Evolutionary conservation across 2,329 filamentous ascomycete species (phyloP), one percentile per base, ranked within the genome.

Genomic region (Pestalotiopsis sp.): DNA sequence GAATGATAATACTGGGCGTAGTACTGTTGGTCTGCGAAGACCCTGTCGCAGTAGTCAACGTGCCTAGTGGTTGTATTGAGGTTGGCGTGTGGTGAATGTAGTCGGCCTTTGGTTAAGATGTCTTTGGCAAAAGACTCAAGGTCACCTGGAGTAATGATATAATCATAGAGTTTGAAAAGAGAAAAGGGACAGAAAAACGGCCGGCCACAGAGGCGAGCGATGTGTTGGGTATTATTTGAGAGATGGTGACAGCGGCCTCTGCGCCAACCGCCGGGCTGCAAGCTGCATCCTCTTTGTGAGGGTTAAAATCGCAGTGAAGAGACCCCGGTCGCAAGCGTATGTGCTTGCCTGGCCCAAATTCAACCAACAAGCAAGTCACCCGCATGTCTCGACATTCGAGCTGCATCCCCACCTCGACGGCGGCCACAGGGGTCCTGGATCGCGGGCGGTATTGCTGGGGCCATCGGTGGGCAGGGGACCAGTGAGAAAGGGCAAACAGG

Each of bases 401-500:
- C 12, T n/a, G 23, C 11, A 38, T 56, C 66, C 66, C 66, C 58
- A 39, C 65, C 39, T 60, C 58, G 25, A 36, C 13, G 36, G 39
- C 58, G 20, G 56, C 17, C 12, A 27, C 38, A 56, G 39, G 41
- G 66, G 58, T 20, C 49, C 17, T 52, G 41, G 20, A 67, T 52
- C 23, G 61, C 58, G 56, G 76, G 75, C 77, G 76, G 72, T 75
- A 76, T 75, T 74, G 72, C 68, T 69, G 71, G 67, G 61, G 70
- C 31, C 41, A n/a, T 11, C 45, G 17, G 5, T 68, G 52, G 36
- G 67, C 64, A 67, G 17, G 17, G 69, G 73, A 70, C 77, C 77
- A 78, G 74, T 78, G 68, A 76, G 73, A 72, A 72, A 56, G 72
- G 71, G 72, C 66, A 68, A 69, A 72, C 41, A 71, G 70, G 73